Evolutionary conservation across 805 yeast species (phyloP).

Genomic region (Wickerhamiella domercqiae): DNA sequence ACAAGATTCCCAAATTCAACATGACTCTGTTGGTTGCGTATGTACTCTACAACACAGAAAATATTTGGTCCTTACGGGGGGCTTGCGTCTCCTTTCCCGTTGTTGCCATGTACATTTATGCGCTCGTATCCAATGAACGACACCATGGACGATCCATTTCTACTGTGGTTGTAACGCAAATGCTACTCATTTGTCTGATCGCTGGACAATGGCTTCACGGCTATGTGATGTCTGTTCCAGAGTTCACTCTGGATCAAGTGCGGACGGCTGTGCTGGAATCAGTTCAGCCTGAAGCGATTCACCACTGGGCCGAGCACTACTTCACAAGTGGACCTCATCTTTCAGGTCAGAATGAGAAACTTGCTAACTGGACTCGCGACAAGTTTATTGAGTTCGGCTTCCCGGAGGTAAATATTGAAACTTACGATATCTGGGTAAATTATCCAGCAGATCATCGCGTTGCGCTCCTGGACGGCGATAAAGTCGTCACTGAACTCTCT

Average conservation of each 20-base stretch:
- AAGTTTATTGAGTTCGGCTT: constrained; percentile 50
- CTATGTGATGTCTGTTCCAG: too few relatives aligned
- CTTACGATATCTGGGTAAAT: constrained; percentile 47
- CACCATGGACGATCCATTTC: too few relatives aligned
- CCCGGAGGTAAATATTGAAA: constrained; percentile 32
- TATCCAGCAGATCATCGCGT: constrained; percentile 45
- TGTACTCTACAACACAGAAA: too few relatives aligned
- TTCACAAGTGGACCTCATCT: constrained; percentile 22
- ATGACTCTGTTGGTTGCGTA: too few relatives aligned
- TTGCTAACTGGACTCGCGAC: constrained; percentile 40
- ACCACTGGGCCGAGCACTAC: constrained; percentile 12
- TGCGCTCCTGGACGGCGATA: constrained; percentile 24
- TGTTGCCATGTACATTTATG: too few relatives aligned
- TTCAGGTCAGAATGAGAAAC: constrained; percentile 25
- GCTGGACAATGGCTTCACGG: too few relatives aligned
- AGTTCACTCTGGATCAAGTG: constrained; percentile 1
- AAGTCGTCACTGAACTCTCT: constrained; percentile 36
- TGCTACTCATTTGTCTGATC: too few relatives aligned
- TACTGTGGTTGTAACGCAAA: too few relatives aligned
- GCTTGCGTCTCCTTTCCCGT: too few relatives aligned
- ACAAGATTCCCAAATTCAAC: too few relatives aligned
- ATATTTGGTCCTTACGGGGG: too few relatives aligned
- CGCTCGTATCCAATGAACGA: too few relatives aligned
- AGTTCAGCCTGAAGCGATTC: constrained; percentile 10
- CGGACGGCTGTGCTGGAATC: constrained; percentile 2